phyloP scores from a whole-genome alignment of 2,329 filamentous ascomycete species.

The Fonsecaea multimorphosa region DNA sequence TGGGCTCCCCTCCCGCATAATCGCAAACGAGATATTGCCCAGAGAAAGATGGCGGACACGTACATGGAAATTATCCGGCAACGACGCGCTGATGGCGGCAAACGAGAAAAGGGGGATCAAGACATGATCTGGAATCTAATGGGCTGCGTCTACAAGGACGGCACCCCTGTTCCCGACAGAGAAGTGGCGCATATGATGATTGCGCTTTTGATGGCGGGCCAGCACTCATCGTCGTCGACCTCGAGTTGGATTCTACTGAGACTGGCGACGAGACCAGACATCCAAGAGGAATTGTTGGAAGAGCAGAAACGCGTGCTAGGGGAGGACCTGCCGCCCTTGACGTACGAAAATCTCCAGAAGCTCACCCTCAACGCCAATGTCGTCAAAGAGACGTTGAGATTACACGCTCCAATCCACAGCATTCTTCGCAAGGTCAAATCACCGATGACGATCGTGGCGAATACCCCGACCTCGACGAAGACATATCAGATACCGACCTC shows the following conservation, averaged over 20 bases:
- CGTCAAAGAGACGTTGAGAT: constrained; percentile 73
- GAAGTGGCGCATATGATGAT: constrained; percentile 89
- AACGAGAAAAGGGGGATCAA: constrained; percentile 56
- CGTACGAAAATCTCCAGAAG: constrained; percentile 64
- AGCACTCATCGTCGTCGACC: constrained; percentile 80
- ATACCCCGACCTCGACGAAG: constrained; percentile 65
- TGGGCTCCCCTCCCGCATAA: constrained; percentile 81
- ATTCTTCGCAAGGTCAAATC: constrained; percentile 75
- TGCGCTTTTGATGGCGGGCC: constrained; percentile 80
- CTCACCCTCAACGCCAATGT: constrained; percentile 68
- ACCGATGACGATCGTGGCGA: constrained; percentile 66
- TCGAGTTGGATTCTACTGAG: constrained; percentile 78
- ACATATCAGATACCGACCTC: constrained; percentile 78
- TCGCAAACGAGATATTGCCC: constrained; percentile 72
- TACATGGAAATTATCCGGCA: constrained; percentile 74
- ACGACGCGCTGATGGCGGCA: constrained; percentile 57
- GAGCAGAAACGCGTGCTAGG: constrained; percentile 67
- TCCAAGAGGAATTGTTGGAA: constrained; percentile 72
- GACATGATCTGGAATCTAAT: constrained; percentile 85
- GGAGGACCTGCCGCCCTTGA: constrained; percentile 61
- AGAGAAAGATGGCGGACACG: constrained; percentile 70
- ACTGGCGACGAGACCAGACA: constrained; percentile 71
- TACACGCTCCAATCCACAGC: constrained; percentile 75
- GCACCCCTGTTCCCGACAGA: constrained; percentile 70
- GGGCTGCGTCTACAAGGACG: constrained; percentile 77